Base-by-base conservation (phyloP, 441 rosid genomes). In the Croton laevigatus region DNA sequence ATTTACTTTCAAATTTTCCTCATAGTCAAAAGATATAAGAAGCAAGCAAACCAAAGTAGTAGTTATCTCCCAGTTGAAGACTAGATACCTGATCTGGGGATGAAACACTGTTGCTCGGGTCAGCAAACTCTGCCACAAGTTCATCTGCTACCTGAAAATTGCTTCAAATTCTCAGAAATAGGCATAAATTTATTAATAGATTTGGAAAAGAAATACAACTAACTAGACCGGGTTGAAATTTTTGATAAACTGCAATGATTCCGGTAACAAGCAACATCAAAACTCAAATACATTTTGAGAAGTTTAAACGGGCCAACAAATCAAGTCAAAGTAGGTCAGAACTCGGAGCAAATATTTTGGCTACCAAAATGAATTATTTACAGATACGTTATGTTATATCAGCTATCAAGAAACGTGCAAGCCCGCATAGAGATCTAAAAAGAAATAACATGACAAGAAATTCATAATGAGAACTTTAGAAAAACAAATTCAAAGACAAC, bases 81-180 rank as follows among this genome's bases (percentile, higher is more conserved):
- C 65, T 34, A 55, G 58, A 71, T 76, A 92, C 98, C 94, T 94
- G 98, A 85, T 95, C 99, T 16, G 97, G 92, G 34, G 98, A 55
- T 71, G 95, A 79, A 65, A 84, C 86, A 75, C 85, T 85, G 76
- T 80, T 84, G 76, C 85, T 75, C 7, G 98, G 99, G 71, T 91
- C 96, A 68, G 96, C 87, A 84, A 91, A 96, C 81, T 96, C 99
- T 75, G 97, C 93, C 19, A 96, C 99, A 78, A 96, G 98, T 81
- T 96, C 99, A 74, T 96, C 99, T 51, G 99, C 99, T 59, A 96
- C 99, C 99, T 96, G 93, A 76, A 65, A 84, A 62, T 48, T 73
- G 75, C 75, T 72, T 74, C 46, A 60, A 82, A 76, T 73, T 49
- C 68, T 86, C 71, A 89, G 76, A 78, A 45, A 75, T 44, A 49